Evolutionary conservation across 1,284 basidiomycete genomes (phyloP).

Genomic region (Heterobasidion irregulare): DNA sequence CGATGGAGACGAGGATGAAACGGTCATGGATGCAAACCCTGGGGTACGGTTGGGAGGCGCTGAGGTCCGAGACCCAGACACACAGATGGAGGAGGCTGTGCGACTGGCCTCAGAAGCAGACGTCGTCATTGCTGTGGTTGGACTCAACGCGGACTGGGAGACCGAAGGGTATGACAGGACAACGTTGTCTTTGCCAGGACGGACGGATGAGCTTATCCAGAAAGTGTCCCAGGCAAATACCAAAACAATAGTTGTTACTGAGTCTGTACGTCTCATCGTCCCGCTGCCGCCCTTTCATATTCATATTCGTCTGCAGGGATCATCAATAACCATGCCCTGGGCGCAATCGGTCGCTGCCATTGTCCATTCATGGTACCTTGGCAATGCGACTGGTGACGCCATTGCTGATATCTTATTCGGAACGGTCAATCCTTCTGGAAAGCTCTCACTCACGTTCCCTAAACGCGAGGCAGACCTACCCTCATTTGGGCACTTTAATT

Average conservation of each 20-base stretch:
- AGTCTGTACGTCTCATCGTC: conserved; percentile 41
- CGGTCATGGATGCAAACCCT: conserved; percentile 35
- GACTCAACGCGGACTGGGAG: conserved; percentile 58
- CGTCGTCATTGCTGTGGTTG: conserved; percentile 54
- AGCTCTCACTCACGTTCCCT: conserved; percentile 64
- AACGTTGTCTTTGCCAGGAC: conserved; percentile 47
- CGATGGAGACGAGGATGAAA: conserved; percentile 35
- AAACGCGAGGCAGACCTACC: conserved; percentile 57
- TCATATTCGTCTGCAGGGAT: conserved; percentile 33
- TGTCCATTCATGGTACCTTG: conserved; percentile 63
- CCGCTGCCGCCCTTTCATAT: conserved; percentile 1
- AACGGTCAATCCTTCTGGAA: conserved; percentile 62
- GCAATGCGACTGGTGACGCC: conserved; percentile 70
- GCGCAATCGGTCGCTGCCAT: conserved; percentile 40
- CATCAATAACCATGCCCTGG: conserved; percentile 64
- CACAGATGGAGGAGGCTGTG: conserved; percentile 44
- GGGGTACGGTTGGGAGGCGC: conserved; percentile 58
- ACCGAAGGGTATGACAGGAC: conserved; percentile 62
- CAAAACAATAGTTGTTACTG: conserved; percentile 57
- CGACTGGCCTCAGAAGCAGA: conserved; percentile 52
- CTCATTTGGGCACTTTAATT: conserved; percentile 48
- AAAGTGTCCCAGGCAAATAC: conserved; percentile 52
- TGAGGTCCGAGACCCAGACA: conserved; percentile 39
- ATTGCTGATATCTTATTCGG: conserved; percentile 71
- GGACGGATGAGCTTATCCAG: conserved; percentile 54